Evolutionary conservation across 352 stramenopile genomes (phyloP).

Genomic region (Phytophthora colocasiae): DNA sequence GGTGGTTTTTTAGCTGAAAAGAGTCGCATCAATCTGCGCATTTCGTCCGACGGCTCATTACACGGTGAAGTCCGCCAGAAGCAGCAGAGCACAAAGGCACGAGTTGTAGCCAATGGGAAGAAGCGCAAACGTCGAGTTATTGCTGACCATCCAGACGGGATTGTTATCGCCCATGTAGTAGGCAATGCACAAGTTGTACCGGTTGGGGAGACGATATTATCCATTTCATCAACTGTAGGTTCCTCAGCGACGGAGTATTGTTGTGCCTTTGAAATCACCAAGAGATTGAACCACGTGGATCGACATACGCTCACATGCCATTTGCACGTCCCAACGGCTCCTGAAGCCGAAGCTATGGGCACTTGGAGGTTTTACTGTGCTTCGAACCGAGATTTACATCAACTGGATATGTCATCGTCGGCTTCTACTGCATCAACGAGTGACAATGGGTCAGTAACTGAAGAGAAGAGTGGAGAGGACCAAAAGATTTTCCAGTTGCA

Average conservation of each 20-base stretch:
- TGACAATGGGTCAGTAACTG: constrained; percentile 3
- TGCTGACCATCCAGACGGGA: constrained; percentile 32
- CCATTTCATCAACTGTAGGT: constrained; percentile 6
- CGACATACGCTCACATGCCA: constrained; percentile 53
- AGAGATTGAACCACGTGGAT: constrained; percentile 45
- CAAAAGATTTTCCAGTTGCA: constrained; percentile 39
- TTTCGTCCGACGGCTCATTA: constrained; percentile 45
- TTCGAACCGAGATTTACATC: background rate
- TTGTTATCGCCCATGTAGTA: constrained; percentile 43
- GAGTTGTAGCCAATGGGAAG: constrained; percentile 7
- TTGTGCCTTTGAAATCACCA: constrained; percentile 57
- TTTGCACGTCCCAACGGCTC: constrained; percentile 41
- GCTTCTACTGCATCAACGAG: constrained; percentile 22
- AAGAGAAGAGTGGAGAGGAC: constrained; percentile 2
- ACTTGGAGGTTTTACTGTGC: constrained; percentile 36
- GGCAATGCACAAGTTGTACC: constrained; percentile 36
- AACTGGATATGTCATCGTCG: constrained; percentile 22
- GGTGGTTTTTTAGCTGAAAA: constrained; percentile 46
- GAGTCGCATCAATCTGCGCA: constrained; percentile 49
- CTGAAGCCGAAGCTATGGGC: constrained; percentile 30
- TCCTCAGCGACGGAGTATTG: constrained; percentile 41
- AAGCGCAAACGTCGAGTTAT: constrained; percentile 39
- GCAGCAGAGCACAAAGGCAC: constrained; percentile 5
- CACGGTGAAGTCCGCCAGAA: constrained; percentile 48
- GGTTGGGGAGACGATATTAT: constrained; percentile 32